These are phyloP conservation scores for Sporothrix pseudoabietina DNA, from an alignment of 2,329 filamentous ascomycete species.

Conservation along the genomic window DNA sequence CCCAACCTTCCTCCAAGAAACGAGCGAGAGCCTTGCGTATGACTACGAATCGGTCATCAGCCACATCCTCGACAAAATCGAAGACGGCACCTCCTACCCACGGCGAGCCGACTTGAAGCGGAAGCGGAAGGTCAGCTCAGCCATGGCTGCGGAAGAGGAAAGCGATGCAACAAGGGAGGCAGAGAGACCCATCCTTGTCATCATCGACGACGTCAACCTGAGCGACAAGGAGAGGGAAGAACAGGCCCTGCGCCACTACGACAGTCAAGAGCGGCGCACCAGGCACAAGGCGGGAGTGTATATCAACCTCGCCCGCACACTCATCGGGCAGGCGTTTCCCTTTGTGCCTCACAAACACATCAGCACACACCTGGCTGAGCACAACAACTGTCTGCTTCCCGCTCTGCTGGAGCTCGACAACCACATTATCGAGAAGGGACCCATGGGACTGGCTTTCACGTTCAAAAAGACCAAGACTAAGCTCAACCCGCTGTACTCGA, in stretches of 20 bases:
- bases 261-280: constrained; percentile 35
- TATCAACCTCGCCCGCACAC: constrained; percentile 31
- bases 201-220: constrained; percentile 34
- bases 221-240: constrained; percentile 26
- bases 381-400: constrained; percentile 41
- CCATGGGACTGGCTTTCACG: constrained; percentile 34
- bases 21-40: constrained; percentile 39
- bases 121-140: constrained; percentile 41
- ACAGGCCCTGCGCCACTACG: constrained; percentile 34
- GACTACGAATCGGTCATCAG: constrained; percentile 42
- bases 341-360: constrained; percentile 39
- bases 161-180: constrained; percentile 29
- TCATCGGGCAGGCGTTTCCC: constrained; percentile 45
- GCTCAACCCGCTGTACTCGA: constrained; percentile 31
- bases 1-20: constrained; percentile 42
- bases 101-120: constrained; percentile 44
- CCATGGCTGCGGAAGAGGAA: background rate
- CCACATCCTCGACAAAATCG: constrained; percentile 46
- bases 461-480: constrained; percentile 41
- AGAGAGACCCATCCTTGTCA: constrained; percentile 26
- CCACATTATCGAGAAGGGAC: constrained; percentile 35
- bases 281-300: constrained; percentile 33
- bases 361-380: constrained; percentile 33
- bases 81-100: constrained; percentile 46
- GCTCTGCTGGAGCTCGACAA: constrained; percentile 43